Conservation (phyloP, 2,329 filamentous ascomycete genomes). For the Epichloe elymi region DNA sequence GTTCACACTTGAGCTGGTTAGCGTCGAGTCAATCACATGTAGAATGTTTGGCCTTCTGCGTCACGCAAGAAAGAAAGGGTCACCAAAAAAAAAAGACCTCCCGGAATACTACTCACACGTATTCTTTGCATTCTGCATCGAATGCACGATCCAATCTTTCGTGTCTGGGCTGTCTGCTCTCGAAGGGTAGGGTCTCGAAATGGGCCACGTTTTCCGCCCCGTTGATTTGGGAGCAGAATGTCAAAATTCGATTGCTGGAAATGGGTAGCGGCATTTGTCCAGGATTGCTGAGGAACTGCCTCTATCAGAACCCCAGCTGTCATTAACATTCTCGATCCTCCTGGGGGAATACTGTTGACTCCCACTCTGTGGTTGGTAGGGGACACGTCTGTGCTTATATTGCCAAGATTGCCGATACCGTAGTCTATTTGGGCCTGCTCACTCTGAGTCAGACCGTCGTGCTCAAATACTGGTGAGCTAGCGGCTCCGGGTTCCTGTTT, state of each 20-base stretch:
- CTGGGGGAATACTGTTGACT: background rate
- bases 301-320: background rate
- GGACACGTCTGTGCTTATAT: background rate
- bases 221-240: slow-evolving; percentile 17
- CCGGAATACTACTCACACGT: slow-evolving; percentile 31
- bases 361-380: background rate
- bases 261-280: background rate
- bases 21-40: background rate
- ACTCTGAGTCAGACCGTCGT: background rate
- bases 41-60: background rate
- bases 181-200: slow-evolving; percentile 40
- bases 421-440: background rate
- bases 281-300: background rate
- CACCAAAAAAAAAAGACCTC: no score
- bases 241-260: slow-evolving; percentile 16
- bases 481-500: background rate
- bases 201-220: slow-evolving; percentile 32
- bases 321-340: background rate
- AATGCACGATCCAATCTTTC: slow-evolving; percentile 45
- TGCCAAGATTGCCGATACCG: background rate
- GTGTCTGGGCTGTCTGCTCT: slow-evolving; percentile 41
- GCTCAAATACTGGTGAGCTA: background rate
- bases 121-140: slow-evolving; percentile 50
- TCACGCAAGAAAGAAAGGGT: background rate
- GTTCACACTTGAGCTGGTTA: slow-evolving; percentile 36